A percentile compares a stretch with the other conserved stretches of the same genome.
phyloP scores from a whole-genome alignment of 345 rosid genomes.

The Atalantia buxifolia region DNA sequence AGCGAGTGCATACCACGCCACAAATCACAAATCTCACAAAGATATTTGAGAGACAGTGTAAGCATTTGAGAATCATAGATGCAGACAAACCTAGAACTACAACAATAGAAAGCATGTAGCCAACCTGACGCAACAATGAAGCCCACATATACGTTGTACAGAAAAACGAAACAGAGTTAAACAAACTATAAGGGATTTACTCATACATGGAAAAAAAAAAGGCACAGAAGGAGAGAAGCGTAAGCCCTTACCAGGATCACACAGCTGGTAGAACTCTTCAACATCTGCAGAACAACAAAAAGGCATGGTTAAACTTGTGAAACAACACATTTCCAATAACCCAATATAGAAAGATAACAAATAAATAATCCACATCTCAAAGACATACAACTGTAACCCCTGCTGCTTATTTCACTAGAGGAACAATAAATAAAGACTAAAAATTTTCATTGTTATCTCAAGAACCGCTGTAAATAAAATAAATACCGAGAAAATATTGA shows the following conservation, averaged over 20 bases:
- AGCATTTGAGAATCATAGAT: background rate
- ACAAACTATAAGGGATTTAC: background rate
- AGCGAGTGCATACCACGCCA: background rate
- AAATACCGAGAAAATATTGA: background rate
- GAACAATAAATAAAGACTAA: background rate
- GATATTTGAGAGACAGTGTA: background rate
- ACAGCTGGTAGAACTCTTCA: constrained; percentile 55
- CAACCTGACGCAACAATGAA: background rate
- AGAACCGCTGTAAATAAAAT: background rate
- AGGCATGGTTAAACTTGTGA: constrained; percentile 5
- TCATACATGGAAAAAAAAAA: background rate
- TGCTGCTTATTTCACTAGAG: background rate
- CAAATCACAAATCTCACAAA: background rate
- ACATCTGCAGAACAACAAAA: constrained; percentile 43
- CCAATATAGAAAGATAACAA: background rate
- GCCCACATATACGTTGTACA: background rate
- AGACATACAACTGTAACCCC: background rate
- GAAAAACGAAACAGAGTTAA: background rate
- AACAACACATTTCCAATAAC: background rate
- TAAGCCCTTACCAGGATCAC: constrained; percentile 64
- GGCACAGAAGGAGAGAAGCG: background rate
- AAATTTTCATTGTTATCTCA: background rate
- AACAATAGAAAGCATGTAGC: background rate
- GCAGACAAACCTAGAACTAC: constrained; percentile 1
- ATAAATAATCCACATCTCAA: background rate